phyloP scores from a whole-genome alignment of 164 flowering plant genomes.

The Cinnamomum chago region DNA sequence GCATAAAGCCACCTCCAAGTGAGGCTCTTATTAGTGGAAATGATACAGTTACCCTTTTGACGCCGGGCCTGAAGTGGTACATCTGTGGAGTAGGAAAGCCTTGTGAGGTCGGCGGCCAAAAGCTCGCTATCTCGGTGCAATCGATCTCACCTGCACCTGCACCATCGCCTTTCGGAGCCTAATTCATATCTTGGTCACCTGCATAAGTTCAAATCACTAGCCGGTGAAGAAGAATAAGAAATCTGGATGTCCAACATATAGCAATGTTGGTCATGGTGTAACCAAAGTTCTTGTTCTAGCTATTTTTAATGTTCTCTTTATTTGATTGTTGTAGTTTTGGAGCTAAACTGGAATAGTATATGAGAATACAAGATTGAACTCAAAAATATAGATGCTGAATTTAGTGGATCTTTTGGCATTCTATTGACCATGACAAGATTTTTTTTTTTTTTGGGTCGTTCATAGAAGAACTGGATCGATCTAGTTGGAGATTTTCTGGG shows the following conservation, averaged over 20 bases:
- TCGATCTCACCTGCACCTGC: not conserved
- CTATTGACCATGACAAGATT: too few relatives aligned
- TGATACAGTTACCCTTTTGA: constrained; percentile 11
- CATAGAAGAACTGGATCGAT: too few relatives aligned
- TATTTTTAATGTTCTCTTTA: too few relatives aligned
- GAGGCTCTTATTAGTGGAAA: constrained; percentile 17
- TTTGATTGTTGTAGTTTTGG: too few relatives aligned
- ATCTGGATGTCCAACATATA: not conserved
- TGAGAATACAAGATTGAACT: too few relatives aligned
- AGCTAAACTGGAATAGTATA: too few relatives aligned
- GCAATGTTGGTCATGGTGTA: not conserved
- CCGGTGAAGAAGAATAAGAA: not conserved
- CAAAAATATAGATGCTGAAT: too few relatives aligned
- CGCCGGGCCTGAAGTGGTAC: constrained; percentile 25
- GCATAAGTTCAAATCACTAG: not conserved
- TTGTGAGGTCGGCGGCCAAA: constrained; percentile 14
- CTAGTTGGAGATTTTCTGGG: too few relatives aligned
- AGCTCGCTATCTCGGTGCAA: constrained; percentile 13
- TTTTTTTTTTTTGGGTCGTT: too few relatives aligned
- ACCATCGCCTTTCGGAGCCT: too few relatives aligned
- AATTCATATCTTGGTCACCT: not conserved
- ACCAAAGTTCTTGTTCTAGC: not conserved
- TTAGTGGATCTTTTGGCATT: too few relatives aligned
- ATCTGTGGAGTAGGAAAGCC: constrained; percentile 21
- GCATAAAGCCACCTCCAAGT: constrained; percentile 7